Base-by-base conservation (phyloP, 2,329 filamentous ascomycete genomes). In the Fusarium nodosum region DNA sequence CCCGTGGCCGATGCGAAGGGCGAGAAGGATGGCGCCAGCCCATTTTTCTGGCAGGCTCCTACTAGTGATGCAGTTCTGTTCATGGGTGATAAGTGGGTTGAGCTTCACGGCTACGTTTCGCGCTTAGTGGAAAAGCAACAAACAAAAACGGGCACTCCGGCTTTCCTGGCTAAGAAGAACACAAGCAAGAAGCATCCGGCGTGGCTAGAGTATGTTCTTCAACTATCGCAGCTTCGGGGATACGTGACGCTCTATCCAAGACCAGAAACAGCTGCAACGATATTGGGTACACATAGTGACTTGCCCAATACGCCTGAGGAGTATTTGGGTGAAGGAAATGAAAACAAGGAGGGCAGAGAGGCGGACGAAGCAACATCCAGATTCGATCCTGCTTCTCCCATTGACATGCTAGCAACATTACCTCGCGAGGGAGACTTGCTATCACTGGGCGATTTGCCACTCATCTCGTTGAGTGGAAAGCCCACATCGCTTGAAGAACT, bases 41-140 rank as follows among this genome's bases (percentile, higher is more conserved):
- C 91, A 0, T 97, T 97, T 74, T 82, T 97, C 11, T 97, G 94
- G 90, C 92, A 97, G 79, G 88, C 90, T 3, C 94, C 95, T 7
- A 92, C 90, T 69, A 93, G 91, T 75, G 91, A 96, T 68, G 94
- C 95, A 1, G 88, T 90, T 13, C 84, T 99, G 12, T 91, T 95
- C 76, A 89, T 96, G 58, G 94, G 94, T 44, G 88, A 93, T 48
- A 94, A 91, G 75, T 99, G 96, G 96, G 82, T 87, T 15, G 93
- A 97, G 72, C 85, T 97, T 12, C 94, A 97, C 76, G 87, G 89
- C 13, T 96, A 97, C 72, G 85, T 97, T 3, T 87, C 91, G 13
- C 85, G 87, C 48, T 83, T 90, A 9, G 81, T 94, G 18, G 80
- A 84, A 33, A 76, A 76, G 20, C 81, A 83, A 42, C 78, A 79